These are phyloP conservation scores for Trypanosomatidae sp. DNA, from an alignment of 208 protist species.

Conservation along the genomic window DNA sequence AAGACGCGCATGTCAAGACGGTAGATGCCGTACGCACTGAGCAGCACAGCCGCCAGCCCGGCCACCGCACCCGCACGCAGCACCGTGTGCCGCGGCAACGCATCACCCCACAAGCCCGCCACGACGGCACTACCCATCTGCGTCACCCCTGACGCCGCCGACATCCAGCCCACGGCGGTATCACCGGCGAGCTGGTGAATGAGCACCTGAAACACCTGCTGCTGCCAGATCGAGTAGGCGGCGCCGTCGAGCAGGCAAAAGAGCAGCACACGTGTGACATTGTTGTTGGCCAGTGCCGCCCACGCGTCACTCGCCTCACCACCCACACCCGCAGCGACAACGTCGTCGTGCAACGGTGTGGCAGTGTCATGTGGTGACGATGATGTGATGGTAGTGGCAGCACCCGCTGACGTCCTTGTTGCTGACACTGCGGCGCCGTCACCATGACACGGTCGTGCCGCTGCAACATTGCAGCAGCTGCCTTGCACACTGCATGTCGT, in stretches of 20 bases:
- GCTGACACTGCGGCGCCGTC: too few species aligned
- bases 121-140: slow-evolving; percentile 26
- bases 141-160: slow-evolving; percentile 13
- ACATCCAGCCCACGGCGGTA: slow-evolving; percentile 14
- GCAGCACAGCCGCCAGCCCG: slow-evolving; percentile 5
- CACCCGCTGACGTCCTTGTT: too few species aligned
- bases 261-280: slow-evolving; percentile 5
- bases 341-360: too few species aligned
- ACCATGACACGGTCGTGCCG: too few species aligned
- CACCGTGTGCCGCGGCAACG: slow-evolving; percentile 8
- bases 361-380: too few species aligned
- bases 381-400: too few species aligned
- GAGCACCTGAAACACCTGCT: slow-evolving; percentile 25
- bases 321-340: not conserved
- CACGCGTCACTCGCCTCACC: slow-evolving; percentile 1
- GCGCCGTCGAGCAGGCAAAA: slow-evolving; percentile 26
- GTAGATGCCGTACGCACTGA: slow-evolving; percentile 3
- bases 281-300: slow-evolving; percentile 4
- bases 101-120: slow-evolving; percentile 7
- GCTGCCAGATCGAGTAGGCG: slow-evolving; percentile 23
- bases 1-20: slow-evolving; percentile 1
- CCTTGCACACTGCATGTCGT: too few species aligned
- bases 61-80: slow-evolving; percentile 9
- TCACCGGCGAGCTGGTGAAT: slow-evolving; percentile 12
- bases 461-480: too few species aligned